Conservation (phyloP, 1,284 basidiomycete species). For the Austropuccinia psidii region DNA sequence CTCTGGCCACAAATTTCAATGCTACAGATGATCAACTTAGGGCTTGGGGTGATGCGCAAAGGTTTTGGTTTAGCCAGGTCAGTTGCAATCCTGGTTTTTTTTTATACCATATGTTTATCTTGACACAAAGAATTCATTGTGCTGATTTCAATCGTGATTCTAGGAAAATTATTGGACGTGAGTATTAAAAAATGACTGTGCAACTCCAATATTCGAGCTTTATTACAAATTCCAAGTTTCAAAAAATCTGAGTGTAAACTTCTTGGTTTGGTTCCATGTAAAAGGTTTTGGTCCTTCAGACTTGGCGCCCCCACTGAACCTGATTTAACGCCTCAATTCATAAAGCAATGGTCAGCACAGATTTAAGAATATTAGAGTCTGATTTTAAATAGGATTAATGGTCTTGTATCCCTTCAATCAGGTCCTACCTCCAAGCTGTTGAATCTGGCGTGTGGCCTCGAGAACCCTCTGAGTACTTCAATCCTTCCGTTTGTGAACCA, state of each 20-base stretch:
- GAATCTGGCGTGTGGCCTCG: conserved; percentile 57
- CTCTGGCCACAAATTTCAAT: conserved; percentile 60
- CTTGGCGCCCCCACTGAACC: conserved; percentile 48
- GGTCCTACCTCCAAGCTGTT: conserved; percentile 65
- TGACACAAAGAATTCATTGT: too few relatives aligned
- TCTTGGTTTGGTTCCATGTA: too few relatives aligned
- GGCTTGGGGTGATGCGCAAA: conserved; percentile 66
- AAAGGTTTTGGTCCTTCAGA: conserved; percentile 66
- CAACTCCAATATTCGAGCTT: background rate
- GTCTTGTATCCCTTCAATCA: conserved; percentile 42
- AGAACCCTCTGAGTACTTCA: conserved; percentile 56
- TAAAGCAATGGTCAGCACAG: conserved; percentile 5
- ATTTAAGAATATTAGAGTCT: background rate
- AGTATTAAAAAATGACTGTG: background rate
- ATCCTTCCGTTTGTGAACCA: conserved; percentile 57
- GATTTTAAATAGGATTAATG: too few relatives aligned
- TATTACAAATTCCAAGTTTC: background rate
- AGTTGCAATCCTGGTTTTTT: too few relatives aligned
- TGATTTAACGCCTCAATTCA: background rate
- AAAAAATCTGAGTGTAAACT: background rate
- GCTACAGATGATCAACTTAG: conserved; percentile 52
- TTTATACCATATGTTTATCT: too few relatives aligned
- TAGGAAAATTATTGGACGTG: conserved; percentile 23
- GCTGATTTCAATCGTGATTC: too few relatives aligned
- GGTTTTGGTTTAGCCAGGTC: conserved; percentile 58